phyloP scores from a whole-genome alignment of 306 rosid genomes.

The Medicago ruthenica region DNA sequence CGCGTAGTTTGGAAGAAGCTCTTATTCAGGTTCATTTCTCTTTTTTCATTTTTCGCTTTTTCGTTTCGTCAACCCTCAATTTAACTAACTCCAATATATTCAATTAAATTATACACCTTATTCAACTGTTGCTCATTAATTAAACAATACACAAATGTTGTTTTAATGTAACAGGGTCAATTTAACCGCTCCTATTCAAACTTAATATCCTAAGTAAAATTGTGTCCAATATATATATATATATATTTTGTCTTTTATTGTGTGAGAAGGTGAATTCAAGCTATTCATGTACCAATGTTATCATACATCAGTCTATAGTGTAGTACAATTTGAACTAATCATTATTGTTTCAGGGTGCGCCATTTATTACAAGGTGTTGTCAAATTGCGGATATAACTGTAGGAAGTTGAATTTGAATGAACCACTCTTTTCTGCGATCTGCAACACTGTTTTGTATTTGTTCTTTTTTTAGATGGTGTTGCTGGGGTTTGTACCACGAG shows the following conservation, averaged over 20 bases:
- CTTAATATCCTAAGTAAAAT: neutral
- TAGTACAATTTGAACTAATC: no score
- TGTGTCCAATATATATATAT: neutral
- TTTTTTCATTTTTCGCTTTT: neutral
- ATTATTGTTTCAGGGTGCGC: no score
- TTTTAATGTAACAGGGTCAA: neutral
- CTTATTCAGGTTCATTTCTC: constrained; percentile 52
- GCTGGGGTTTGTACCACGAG: neutral
- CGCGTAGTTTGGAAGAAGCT: constrained; percentile 41
- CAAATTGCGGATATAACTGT: no score
- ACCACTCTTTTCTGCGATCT: neutral
- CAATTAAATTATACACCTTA: no score
- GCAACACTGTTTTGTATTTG: neutral
- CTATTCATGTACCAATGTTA: no score
- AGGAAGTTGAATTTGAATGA: no score
- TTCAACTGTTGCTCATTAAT: no score
- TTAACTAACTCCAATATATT: no score
- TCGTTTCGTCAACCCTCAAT: no score
- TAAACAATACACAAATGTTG: no score
- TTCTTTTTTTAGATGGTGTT: neutral
- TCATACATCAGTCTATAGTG: no score
- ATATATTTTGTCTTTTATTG: neutral
- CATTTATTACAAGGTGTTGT: no score
- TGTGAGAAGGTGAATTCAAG: neutral
- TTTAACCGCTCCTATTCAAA: neutral